Conservation (phyloP, 441 rosid genomes). For the Mallotus repandus region DNA sequence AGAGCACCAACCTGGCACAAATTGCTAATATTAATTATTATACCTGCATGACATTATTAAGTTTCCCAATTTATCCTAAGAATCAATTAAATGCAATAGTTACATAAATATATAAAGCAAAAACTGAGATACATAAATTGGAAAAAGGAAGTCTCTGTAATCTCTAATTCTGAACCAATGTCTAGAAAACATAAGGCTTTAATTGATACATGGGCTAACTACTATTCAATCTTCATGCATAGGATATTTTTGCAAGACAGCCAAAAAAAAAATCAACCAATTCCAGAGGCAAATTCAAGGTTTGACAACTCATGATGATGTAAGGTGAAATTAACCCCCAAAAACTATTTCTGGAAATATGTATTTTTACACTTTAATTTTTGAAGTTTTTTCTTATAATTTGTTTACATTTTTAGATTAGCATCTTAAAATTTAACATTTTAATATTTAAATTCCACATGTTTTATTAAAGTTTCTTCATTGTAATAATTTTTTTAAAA, state of each 20-base stretch:
- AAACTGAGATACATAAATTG: neutral
- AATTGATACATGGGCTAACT: neutral
- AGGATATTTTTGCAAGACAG: conserved; percentile 1
- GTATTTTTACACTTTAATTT: too few species aligned
- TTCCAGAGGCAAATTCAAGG: neutral
- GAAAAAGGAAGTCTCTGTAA: neutral
- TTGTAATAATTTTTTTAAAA: neutral
- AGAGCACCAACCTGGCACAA: conserved; percentile 90
- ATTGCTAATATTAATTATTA: conserved; percentile 15
- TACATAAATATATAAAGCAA: conserved; percentile 1
- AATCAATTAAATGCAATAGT: neutral
- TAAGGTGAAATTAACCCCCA: too few species aligned
- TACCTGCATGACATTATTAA: conserved; percentile 18
- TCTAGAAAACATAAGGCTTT: conserved; percentile 1
- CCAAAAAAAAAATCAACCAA: neutral
- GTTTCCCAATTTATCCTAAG: conserved; percentile 4
- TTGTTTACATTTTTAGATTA: too few species aligned
- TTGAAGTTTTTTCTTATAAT: too few species aligned
- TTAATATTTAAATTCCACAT: too few species aligned
- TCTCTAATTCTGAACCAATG: neutral
- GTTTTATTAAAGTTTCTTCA: too few species aligned
- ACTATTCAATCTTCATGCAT: conserved; percentile 7
- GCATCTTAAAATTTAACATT: too few species aligned
- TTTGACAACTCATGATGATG: neutral
- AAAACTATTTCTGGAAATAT: too few species aligned